A percentile compares a stretch with the other conserved stretches of the same genome.
Evolutionary conservation across 495 filamentous ascomycete genomes (phyloP).

Genomic region (Trichoderma parareesei): DNA sequence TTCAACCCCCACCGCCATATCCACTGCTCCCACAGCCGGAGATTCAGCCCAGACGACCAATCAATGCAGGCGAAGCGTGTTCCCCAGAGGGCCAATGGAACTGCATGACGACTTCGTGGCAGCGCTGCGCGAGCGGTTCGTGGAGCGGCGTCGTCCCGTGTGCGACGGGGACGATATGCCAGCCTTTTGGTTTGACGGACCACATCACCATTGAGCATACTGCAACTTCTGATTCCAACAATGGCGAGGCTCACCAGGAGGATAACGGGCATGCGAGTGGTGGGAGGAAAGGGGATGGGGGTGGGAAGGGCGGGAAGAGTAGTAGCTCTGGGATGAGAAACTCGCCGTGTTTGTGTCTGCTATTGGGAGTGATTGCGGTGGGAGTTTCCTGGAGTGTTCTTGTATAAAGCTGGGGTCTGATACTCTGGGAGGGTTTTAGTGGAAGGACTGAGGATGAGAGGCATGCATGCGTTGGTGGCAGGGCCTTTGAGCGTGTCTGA

Average conservation of each 20-base stretch:
- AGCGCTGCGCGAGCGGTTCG: conserved; percentile 29
- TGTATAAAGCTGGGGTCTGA: not conserved
- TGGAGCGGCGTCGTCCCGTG: conserved; percentile 28
- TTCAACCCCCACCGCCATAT: not conserved
- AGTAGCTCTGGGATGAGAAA: not conserved
- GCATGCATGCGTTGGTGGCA: too few relatives aligned
- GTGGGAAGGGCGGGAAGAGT: not conserved
- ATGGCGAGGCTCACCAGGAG: not conserved
- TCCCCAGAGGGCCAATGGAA: conserved; percentile 31
- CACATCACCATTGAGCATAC: conserved; percentile 19
- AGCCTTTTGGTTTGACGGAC: conserved; percentile 24
- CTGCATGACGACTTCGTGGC: conserved; percentile 29
- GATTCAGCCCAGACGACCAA: too few relatives aligned
- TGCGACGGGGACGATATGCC: conserved; percentile 25
- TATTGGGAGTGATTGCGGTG: not conserved
- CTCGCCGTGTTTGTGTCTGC: not conserved
- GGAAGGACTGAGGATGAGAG: too few relatives aligned
- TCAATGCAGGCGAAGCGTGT: not conserved
- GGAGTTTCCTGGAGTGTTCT: conserved; percentile 1
- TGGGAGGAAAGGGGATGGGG: not conserved
- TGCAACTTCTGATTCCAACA: conserved; percentile 17
- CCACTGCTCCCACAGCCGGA: not conserved
- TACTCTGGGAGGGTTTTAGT: too few relatives aligned
- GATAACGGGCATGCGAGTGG: not conserved
- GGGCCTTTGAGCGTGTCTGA: too few relatives aligned